Base-by-base conservation (phyloP, 306 rosid species). In the Argentina anserina region DNA sequence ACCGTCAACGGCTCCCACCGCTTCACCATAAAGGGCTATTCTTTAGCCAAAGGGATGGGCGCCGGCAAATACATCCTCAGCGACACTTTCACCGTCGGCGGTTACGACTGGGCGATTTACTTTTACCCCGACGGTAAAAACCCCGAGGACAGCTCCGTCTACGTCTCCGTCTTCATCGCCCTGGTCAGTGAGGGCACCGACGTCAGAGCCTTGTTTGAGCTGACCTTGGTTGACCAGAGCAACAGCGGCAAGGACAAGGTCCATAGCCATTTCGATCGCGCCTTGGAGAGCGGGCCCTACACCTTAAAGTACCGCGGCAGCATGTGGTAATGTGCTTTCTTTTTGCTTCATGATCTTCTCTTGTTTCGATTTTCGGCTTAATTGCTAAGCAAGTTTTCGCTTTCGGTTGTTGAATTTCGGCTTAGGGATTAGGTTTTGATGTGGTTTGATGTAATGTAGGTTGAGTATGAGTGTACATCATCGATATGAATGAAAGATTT, bases 21-120 rank as follows among this genome's bases (percentile, higher is more conserved):
- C 67, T 93, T 93, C 68, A 81, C 86, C 14, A 86, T 93, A 46
- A 88, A 87, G 70, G 98, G 98, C 0, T 92, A 92, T 65, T 90
- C 98, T 21, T n/a, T 92, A 75, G 91, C 96, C 23, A 92, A 92
- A 69, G 98, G 98, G 9, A 92, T 92, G 97, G 98, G 98, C 5
- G 81, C 90, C 0, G 98, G 97, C 0, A 90, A 81, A 78, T 87
- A 92, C 81, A 89, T 92, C n/a, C 80, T 76, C 73, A 92, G 98
- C 76, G 97, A 90, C 43, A 84, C 87, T 0, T 92, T 92, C 76
- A 85, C 84, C 49, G 97, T 92, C 14, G 98, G 97, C 33, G 98
- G 98, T 7, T 92, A 80, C 77, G 93, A 92, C 73, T 92, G 98
- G 98, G 98, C 98, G 5, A 85, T 92, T 42, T 90, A 92, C 81